phyloP scores from a whole-genome alignment of 2,329 filamentous ascomycete species.

The Massarina eburnea region DNA sequence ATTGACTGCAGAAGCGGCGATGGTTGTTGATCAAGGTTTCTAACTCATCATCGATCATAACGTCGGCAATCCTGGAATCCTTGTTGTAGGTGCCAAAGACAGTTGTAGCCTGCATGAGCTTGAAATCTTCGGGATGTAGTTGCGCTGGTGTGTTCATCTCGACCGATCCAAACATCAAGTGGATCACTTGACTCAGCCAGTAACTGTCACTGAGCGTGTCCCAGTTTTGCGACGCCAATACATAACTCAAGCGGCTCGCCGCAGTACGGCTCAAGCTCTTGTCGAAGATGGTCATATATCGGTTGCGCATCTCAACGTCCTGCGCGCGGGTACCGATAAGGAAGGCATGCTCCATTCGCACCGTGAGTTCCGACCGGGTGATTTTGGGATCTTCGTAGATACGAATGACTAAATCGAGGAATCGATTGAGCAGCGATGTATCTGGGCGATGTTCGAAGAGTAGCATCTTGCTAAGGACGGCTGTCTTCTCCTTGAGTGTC shows the following conservation, averaged over 20 bases:
- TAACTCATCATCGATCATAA: slow-evolving; percentile 80
- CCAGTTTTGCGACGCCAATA: slow-evolving; percentile 93
- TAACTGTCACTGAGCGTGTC: slow-evolving; percentile 92
- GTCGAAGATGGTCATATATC: slow-evolving; percentile 96
- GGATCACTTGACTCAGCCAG: slow-evolving; percentile 94
- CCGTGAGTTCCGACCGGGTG: slow-evolving; percentile 89
- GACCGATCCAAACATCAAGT: slow-evolving; percentile 86
- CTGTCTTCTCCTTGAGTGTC: slow-evolving; percentile 97
- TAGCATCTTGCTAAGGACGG: slow-evolving; percentile 98
- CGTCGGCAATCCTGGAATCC: slow-evolving; percentile 62
- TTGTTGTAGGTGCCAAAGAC: slow-evolving; percentile 73
- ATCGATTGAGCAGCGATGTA: slow-evolving; percentile 83
- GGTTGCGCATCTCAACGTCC: slow-evolving; percentile 94
- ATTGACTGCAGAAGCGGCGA: slow-evolving; percentile 77
- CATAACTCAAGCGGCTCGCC: slow-evolving; percentile 83
- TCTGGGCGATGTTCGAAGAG: slow-evolving; percentile 87
- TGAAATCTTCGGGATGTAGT: slow-evolving; percentile 82
- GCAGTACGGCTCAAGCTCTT: slow-evolving; percentile 91
- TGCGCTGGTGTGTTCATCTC: slow-evolving; percentile 80
- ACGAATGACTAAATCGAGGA: slow-evolving; percentile 91
- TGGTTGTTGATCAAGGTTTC: slow-evolving; percentile 78
- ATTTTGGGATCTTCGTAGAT: slow-evolving; percentile 99
- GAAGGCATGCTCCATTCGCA: slow-evolving; percentile 97
- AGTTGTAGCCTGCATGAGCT: slow-evolving; percentile 70
- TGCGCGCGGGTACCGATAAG: slow-evolving; percentile 90